phyloP scores from a whole-genome alignment of 345 rosid genomes.

The Camelina neglecta region DNA sequence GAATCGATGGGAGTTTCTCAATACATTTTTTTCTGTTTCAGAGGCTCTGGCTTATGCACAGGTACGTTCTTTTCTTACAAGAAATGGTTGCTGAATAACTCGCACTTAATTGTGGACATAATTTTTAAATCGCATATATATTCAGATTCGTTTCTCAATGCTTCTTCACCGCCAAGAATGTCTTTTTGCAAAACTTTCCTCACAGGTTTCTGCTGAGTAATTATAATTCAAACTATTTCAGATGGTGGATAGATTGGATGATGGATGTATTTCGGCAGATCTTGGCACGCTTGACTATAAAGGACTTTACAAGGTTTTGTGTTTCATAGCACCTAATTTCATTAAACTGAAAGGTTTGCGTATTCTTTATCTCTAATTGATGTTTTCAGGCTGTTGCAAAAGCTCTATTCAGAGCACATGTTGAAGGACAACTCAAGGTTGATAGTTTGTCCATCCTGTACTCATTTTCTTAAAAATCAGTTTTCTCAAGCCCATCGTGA shows the following conservation, averaged over 20 bases:
- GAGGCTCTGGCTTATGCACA: conserved; percentile 96
- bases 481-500: conserved; percentile 27
- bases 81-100: conserved; percentile 3
- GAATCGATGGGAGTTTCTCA: conserved; percentile 89
- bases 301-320: conserved; percentile 84
- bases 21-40: conserved; percentile 92
- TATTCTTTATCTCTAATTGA: conserved; percentile 30
- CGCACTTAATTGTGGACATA: neutral
- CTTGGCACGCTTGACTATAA: conserved; percentile 84
- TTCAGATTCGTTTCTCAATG: neutral
- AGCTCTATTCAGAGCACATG: conserved; percentile 97
- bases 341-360: conserved; percentile 23
- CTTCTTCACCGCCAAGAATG: conserved; percentile 2
- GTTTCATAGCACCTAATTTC: conserved; percentile 22
- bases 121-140: too few species aligned
- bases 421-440: conserved; percentile 98
- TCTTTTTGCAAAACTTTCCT: neutral
- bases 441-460: conserved; percentile 1
- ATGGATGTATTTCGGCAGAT: conserved; percentile 72
- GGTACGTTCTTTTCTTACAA: conserved; percentile 47
- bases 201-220: conserved; percentile 9
- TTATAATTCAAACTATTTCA: conserved; percentile 42
- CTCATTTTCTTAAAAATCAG: neutral
- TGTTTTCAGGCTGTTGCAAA: conserved; percentile 85
- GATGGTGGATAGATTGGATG: conserved; percentile 96